These are phyloP conservation scores for Kuraishia capsulata DNA, from an alignment of 805 yeast genomes.

Conservation along the genomic window DNA sequence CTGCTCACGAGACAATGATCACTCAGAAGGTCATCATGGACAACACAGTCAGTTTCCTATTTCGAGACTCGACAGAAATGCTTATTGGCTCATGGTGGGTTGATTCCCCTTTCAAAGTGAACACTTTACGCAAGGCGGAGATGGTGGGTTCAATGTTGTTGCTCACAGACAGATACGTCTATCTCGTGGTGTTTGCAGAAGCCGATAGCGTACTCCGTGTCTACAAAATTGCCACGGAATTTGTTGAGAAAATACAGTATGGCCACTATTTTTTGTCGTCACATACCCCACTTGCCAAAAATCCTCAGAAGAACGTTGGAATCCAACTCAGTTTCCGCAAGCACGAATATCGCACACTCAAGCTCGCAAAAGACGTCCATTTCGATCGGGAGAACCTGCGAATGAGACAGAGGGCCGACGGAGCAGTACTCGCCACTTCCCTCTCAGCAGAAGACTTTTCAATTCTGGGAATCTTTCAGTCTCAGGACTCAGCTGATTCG, in stretches of 20 bases:
- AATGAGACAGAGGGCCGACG: no score
- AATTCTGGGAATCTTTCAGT: not conserved
- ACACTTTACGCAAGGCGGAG: slow-evolving; percentile 5
- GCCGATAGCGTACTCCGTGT: slow-evolving; percentile 10
- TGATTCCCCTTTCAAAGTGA: slow-evolving; percentile 7
- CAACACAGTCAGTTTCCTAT: slow-evolving; percentile 8
- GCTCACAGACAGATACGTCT: slow-evolving; percentile 13
- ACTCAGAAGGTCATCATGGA: slow-evolving; percentile 8
- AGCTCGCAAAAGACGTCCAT: slow-evolving; percentile 2
- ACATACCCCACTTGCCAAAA: slow-evolving; percentile 12
- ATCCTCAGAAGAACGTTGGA: slow-evolving; percentile 24
- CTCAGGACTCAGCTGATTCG: no score
- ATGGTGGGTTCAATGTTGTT: slow-evolving; percentile 16
- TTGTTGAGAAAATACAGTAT: slow-evolving; percentile 15
- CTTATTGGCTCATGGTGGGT: slow-evolving; percentile 26
- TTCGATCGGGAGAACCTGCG: no score
- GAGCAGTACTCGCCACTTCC: no score
- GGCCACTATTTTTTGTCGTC: slow-evolving; percentile 17
- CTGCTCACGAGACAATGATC: slow-evolving; percentile 9
- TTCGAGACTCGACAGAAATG: slow-evolving; percentile 11
- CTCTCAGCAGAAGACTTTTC: not conserved
- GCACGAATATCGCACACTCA: slow-evolving; percentile 1
- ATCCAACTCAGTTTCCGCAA: slow-evolving; percentile 9
- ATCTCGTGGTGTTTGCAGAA: slow-evolving; percentile 14
- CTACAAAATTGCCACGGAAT: slow-evolving; percentile 10